Base-by-base conservation (phyloP, 495 filamentous ascomycete genomes). In the Xylaria venustula region DNA sequence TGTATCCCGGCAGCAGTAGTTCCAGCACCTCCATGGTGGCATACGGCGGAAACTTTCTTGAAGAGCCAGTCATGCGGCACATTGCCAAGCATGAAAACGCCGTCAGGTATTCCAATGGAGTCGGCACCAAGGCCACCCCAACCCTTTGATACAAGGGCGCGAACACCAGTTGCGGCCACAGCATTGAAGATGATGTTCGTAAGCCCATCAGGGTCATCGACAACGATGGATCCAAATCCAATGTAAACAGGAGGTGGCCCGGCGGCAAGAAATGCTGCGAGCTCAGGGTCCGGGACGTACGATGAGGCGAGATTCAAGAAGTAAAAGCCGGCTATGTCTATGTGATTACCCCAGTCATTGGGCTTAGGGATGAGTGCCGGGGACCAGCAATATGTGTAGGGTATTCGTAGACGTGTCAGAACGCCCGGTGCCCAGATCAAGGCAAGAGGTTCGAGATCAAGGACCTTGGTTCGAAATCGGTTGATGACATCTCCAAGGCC, bases 11-110 rank as follows among this genome's bases (percentile, higher is more conserved):
- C 86, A 2, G 90, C 90, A 9, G 88, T 92, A 9, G 90, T 93
- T 26, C 90, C 90, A 7, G 90, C 90, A 30, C 90, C 90, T 34
- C 90, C 90, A 61, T 93, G 90, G 57, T 95, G 90, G 12, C 91
- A 85, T 2, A 95, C 90, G 48, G 81, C 83, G 0, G 89, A 86
- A 0, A 95, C 90, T 19, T 80, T 84, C 48, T 84, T 72, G 67
- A 95, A 95, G 1, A 95, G 75, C 90, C 90, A 93, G 66, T 93
- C 90, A 60, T 94, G 90, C 4, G 90, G 90, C 49, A 84, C 81
- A 63, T 91, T 90, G 5, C 87, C 90, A 7, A 92, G 80, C 79
- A 91, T 85, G 62, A 90, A 90, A n/a, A 92, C 82, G 23, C 81
- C 81, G 0, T 90, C 83, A 0, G 87, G 87, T 9, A 86, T 68